These are phyloP conservation scores for Pythium grandisporangium DNA, from an alignment of 352 stramenopile species.

Conservation along the genomic window DNA sequence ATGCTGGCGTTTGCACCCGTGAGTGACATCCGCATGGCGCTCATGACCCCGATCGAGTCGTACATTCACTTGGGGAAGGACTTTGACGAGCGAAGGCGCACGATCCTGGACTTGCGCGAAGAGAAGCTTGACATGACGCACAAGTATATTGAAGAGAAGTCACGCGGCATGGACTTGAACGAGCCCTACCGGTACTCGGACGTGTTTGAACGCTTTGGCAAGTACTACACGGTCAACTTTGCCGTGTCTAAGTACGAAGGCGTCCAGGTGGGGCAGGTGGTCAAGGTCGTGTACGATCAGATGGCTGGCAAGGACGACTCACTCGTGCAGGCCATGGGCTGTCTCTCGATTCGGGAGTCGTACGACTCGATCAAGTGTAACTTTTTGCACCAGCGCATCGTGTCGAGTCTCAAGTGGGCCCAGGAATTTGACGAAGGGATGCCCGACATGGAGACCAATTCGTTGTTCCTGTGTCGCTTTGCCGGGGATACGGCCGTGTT, in stretches of 20 bases:
- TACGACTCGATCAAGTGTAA: slow-evolving; percentile 75
- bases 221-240: slow-evolving; percentile 74
- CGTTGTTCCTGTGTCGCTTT: slow-evolving; percentile 56
- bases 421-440: slow-evolving; percentile 28
- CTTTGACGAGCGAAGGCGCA: slow-evolving; percentile 51
- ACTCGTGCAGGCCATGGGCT: slow-evolving; percentile 43
- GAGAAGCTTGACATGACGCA: slow-evolving; percentile 75
- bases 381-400: slow-evolving; percentile 73
- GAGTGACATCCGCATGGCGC: slow-evolving; percentile 51
- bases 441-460: slow-evolving; percentile 66
- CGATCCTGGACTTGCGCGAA: slow-evolving; percentile 46
- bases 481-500: slow-evolving; percentile 54
- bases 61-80: slow-evolving; percentile 58
- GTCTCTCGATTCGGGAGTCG: slow-evolving; percentile 52
- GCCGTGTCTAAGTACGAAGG: slow-evolving; percentile 65
- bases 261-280: slow-evolving; percentile 49
- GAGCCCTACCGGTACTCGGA: slow-evolving; percentile 68
- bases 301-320: slow-evolving; percentile 56
- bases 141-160: slow-evolving; percentile 74
- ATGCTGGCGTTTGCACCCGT: slow-evolving; percentile 73
- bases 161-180: slow-evolving; percentile 35
- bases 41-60: slow-evolving; percentile 77
- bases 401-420: slow-evolving; percentile 65
- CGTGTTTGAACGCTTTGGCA: slow-evolving; percentile 77
- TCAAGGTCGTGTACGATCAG: slow-evolving; percentile 62